Evolutionary conservation across 495 filamentous ascomycete genomes (phyloP), one percentile per base, ranked within the genome.

Genomic region (Aspergillus bertholletiae): DNA sequence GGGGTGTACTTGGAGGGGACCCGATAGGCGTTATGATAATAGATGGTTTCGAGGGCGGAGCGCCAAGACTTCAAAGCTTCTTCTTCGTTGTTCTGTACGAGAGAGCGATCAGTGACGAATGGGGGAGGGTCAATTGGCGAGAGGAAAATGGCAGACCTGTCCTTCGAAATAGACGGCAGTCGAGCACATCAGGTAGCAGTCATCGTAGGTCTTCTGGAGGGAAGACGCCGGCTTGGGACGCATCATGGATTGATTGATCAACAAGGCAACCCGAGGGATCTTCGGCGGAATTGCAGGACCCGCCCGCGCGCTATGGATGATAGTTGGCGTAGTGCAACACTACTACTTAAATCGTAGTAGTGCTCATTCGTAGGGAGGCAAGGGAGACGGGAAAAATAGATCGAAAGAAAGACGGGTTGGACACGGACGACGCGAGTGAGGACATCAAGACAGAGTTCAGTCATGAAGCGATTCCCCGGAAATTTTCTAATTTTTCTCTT

Each of bases 151-250:
- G 61, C 63, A 40, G 70, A 94, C 91, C 81, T 96, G 88, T 62
- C 86, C 85, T 69, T 97, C 92, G 68, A 94, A 96, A 72, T 96
- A 96, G 56, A 96, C 88, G 53, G 94, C 94, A 9, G 92, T 97
- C 1, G 92, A 96, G 70, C 90, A 96, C 58, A 86, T 88, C 53
- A 96, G 76, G 71, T 96, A 96, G 71, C 88, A 90, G 64, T 97
- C 90, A 76, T 97, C 92, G 74, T 97, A 97, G 52, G 90, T 96
- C 81, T 96, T 97, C 77, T 97, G 94, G 69, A 97, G 79, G 51
- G 85, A 84, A 68, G 90, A 86, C 64, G 84, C 78, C 57, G 82
- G 80, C 66, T 87, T 90, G 77, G 82, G 87, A 74, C 89, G 88
- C 83, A 93, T 89, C 88, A 88, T 90, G 66, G 7, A 43, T 22